Base-by-base conservation (phyloP, 148 eudicot species). In the Persicaria tinctoria region DNA sequence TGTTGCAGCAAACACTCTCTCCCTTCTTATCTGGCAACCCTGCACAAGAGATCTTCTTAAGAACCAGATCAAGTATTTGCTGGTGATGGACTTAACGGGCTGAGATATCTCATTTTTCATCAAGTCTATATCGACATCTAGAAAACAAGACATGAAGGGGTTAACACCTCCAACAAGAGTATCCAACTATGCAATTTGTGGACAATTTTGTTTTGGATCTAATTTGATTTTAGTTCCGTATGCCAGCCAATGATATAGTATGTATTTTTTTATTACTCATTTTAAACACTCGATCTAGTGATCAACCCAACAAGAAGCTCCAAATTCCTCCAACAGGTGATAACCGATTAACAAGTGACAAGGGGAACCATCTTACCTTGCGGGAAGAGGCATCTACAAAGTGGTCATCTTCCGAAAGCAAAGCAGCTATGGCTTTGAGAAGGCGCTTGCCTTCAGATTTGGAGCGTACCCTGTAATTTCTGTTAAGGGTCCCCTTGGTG, bases 21-120 rank as follows among this genome's bases (percentile, higher is more conserved):
- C 93, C 84, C 98, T 91, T 81, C 98, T 86, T 32, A 94, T 89
- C 76, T 92, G 97, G 81, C 98, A 94, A 71, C 98, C 98, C 98
- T 94, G 75, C 20, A 46, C 73, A 79, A 68, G 12, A 5, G 6
- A 45, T 57, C 17, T 41, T 51, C 51, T 45, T 48, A 48, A 32
- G 5, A 74, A 77, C n/a, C 51, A 49, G 64, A 45, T 38, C 32
- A n/a, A 23, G 23, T 23, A 23, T 23, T 23, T 23, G 23, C 23
- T 23, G 23, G 23, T 23, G 23, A 23, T 32, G 38, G 38, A 32
- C 38, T 32, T 32, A 32, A 32, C 38, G 38, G 38, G 38, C 2
- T 32, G 2, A 32, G 38, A 32, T 32, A 32, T 32, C 38, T 32
- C 38, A 32, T 32, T 32, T 32, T 32, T 32, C 38, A 32, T 32